Percentiles rank a stretch among this genome's conserved stretches.
These are phyloP conservation scores for Sphaerulina musiva DNA, from an alignment of 2,329 filamentous ascomycete genomes.

Conservation along the genomic window DNA sequence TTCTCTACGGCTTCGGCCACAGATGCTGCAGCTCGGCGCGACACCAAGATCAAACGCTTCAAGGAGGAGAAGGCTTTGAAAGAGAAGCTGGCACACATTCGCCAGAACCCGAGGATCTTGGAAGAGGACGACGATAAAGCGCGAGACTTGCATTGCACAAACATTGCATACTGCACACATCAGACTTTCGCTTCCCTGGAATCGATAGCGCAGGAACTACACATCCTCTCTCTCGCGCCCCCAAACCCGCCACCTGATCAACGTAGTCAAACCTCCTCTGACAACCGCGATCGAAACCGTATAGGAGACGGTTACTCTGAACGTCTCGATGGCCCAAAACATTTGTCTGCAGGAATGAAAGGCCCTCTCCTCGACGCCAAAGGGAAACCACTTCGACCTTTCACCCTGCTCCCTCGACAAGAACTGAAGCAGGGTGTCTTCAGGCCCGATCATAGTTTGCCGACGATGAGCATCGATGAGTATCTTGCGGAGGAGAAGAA, in stretches of 20 bases:
- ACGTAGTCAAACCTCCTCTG: conserved; percentile 35
- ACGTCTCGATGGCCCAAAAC: conserved; percentile 61
- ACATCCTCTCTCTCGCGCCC: conserved; percentile 72
- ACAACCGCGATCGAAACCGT: conserved; percentile 44
- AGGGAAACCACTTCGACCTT: conserved; percentile 83
- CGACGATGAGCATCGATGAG: conserved; percentile 97
- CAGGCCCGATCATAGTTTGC: conserved; percentile 81
- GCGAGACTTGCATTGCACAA: conserved; percentile 69
- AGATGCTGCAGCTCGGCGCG: conserved; percentile 63
- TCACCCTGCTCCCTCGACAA: conserved; percentile 66
- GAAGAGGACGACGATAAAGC: conserved; percentile 80
- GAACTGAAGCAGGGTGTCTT: conserved; percentile 77
- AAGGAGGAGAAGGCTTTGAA: conserved; percentile 79
- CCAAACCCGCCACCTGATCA: conserved; percentile 40
- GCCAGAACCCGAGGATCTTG: conserved; percentile 52
- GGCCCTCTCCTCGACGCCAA: conserved; percentile 65
- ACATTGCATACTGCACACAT: conserved; percentile 66
- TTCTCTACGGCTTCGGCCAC: conserved; percentile 66
- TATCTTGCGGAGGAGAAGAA: conserved; percentile 86
- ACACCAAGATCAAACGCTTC: conserved; percentile 80
- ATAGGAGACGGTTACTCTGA: conserved; percentile 58
- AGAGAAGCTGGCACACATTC: conserved; percentile 67
- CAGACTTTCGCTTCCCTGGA: conserved; percentile 83
- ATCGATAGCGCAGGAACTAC: conserved; percentile 72
- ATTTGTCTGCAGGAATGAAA: conserved; percentile 46